phyloP scores from a whole-genome alignment of 208 protist species.

The Trypanosoma melophagium region DNA sequence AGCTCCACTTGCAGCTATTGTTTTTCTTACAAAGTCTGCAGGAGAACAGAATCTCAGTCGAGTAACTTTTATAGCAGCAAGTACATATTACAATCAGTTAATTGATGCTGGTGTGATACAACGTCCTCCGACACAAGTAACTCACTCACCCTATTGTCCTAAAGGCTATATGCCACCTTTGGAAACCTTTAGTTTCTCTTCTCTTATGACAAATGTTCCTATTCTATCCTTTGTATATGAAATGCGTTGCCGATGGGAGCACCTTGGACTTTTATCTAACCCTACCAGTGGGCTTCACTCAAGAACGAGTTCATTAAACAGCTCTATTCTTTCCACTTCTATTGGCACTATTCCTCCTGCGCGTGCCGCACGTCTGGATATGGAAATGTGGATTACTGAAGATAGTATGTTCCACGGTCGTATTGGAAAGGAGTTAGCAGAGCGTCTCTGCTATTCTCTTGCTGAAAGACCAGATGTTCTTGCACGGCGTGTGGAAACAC shows the following conservation, averaged over 20 bases:
- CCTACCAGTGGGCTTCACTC: slow-evolving; percentile 20
- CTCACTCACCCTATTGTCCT: neutral
- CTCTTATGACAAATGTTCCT: slow-evolving; percentile 80
- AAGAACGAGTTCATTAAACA: slow-evolving; percentile 7
- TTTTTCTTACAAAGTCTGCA: slow-evolving; percentile 85
- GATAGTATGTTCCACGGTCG: slow-evolving; percentile 81
- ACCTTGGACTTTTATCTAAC: slow-evolving; percentile 52
- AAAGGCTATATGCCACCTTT: slow-evolving; percentile 52
- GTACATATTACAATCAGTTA: slow-evolving; percentile 79
- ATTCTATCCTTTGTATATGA: slow-evolving; percentile 85
- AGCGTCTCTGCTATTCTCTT: slow-evolving; percentile 69
- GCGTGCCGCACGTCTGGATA: slow-evolving; percentile 27
- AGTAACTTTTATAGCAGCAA: slow-evolving; percentile 76
- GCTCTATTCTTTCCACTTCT: slow-evolving; percentile 22
- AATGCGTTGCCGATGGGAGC: slow-evolving; percentile 80
- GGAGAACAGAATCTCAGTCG: slow-evolving; percentile 84
- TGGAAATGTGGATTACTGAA: slow-evolving; percentile 86
- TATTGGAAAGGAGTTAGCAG: slow-evolving; percentile 59
- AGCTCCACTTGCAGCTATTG: slow-evolving; percentile 75
- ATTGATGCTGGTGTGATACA: slow-evolving; percentile 67
- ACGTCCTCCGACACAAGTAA: slow-evolving; percentile 8
- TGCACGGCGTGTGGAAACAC: slow-evolving; percentile 46
- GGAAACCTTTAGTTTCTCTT: slow-evolving; percentile 89
- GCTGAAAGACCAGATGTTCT: slow-evolving; percentile 72
- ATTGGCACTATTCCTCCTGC: slow-evolving; percentile 13